A percentile compares a stretch with the other conserved stretches of the same genome.
Conservation (phyloP, 2,329 filamentous ascomycete genomes). For the Calonectria pteridis region DNA sequence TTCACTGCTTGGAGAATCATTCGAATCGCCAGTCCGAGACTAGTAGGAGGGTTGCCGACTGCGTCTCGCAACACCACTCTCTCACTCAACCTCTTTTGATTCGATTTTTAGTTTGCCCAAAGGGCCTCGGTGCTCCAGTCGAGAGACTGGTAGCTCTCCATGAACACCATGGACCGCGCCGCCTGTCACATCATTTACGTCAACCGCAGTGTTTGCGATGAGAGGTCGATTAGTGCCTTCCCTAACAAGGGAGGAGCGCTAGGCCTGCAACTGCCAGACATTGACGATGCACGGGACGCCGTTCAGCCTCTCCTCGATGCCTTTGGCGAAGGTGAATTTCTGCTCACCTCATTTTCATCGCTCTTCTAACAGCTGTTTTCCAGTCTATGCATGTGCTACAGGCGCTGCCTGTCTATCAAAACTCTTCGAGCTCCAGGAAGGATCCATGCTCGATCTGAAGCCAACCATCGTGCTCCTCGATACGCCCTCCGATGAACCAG, state of each 20-base stretch:
- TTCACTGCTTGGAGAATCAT: constrained; percentile 9
- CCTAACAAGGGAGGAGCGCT: constrained; percentile 32
- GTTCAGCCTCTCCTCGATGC: constrained; percentile 64
- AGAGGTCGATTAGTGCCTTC: constrained; percentile 55
- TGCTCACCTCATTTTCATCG: constrained; percentile 16
- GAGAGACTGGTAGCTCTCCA: constrained; percentile 70
- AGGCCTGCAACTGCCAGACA: constrained; percentile 47
- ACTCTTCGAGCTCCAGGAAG: constrained; percentile 66
- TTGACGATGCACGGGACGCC: constrained; percentile 59
- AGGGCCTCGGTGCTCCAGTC: constrained; percentile 71
- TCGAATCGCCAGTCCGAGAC: constrained; percentile 8
- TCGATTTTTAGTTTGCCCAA: constrained; percentile 42
- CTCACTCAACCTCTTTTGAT: constrained; percentile 33
- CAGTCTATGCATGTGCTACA: constrained; percentile 68
- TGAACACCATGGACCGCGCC: constrained; percentile 69
- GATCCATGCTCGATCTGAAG: constrained; percentile 63
- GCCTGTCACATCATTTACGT: constrained; percentile 72
- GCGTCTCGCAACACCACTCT: constrained; percentile 32
- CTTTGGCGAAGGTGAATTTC: constrained; percentile 64
- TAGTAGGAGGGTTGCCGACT: neutral
- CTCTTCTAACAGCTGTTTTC: constrained; percentile 35
- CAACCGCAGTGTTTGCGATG: constrained; percentile 64
- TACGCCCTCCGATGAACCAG: constrained; percentile 63
- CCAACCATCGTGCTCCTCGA: constrained; percentile 71
- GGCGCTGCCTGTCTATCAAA: constrained; percentile 66